Base-by-base conservation (phyloP, 768 basidiomycete species). In the Serendipita sp. region DNA sequence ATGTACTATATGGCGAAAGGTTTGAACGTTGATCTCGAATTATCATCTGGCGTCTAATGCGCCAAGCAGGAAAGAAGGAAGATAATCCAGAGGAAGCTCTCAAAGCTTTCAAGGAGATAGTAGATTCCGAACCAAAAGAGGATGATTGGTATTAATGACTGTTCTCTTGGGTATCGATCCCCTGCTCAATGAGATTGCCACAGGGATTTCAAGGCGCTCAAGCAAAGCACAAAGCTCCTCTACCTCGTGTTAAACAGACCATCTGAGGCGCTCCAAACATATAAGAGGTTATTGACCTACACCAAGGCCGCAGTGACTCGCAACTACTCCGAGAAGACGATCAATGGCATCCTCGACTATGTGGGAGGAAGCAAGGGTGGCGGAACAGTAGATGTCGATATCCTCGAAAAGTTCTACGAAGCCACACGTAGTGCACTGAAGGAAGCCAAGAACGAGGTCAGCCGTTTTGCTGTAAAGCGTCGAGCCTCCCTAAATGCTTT, bases 181-280 rank as follows among this genome's bases (percentile, higher is more conserved):
- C 54, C 13, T 30, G 30, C 28, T 32, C 35, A 38, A 2, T 23
- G 30, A 18, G 34, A 32, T n/a, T 38, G 46, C 38, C 54, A 44
- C 70, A 97, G 94, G 95, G 96, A 94, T 1, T 99, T 99, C 83
- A 99, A 99, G 74, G 91, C 94, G 3, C 80, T 99, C 66, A 99
- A 99, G 71, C 96, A 99, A 71, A 90, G 89, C 62, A 97, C 94
- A 16, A 99, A 99, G 74, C 78, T 97, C 63, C 83, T 94, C 64
- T 99, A 88, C 73, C 80, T 95, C 62, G 77, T 76, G 28, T 79
- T 93, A 32, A 81, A 83, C 69, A 79, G 90, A 71, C 92, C 93
- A 23, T 79, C 81, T 52, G 88, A 94, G 62, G 96, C 96, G 0
- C 76, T 98, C 65, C 77, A 82, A 72, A 87, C 92, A 5, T 99